Evolutionary conservation across 2,329 filamentous ascomycete genomes (phyloP).

Genomic region (Aspergillus clavatus): DNA sequence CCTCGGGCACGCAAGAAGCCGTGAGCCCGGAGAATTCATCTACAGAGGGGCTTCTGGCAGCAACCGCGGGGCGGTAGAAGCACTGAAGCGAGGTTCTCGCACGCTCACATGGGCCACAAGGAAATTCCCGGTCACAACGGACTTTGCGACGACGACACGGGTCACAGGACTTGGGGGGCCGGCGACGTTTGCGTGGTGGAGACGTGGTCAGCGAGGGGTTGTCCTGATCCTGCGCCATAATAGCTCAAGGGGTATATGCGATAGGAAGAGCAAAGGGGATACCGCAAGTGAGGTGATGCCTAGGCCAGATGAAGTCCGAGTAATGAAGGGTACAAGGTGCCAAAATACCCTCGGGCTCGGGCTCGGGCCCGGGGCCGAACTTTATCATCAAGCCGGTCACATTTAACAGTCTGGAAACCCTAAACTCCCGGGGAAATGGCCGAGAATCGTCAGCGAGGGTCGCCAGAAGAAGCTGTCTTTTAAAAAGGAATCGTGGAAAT

Average conservation of each 20-base stretch:
- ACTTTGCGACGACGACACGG: constrained; percentile 29
- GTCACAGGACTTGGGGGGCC: constrained; percentile 24
- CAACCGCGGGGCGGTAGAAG: constrained; percentile 14
- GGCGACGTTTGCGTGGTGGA: constrained; percentile 23
- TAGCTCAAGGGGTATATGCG: background rate
- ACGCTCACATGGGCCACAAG: constrained; percentile 25
- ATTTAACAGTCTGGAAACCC: background rate
- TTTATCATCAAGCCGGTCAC: background rate
- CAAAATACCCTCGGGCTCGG: background rate
- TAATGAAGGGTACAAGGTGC: background rate
- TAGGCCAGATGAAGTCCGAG: background rate
- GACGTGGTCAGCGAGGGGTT: background rate
- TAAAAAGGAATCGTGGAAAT: background rate
- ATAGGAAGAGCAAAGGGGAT: background rate
- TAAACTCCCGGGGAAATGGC: background rate
- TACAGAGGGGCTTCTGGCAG: background rate
- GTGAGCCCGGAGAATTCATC: background rate
- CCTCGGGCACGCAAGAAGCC: background rate
- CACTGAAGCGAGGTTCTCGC: constrained; percentile 18
- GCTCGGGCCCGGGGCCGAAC: background rate
- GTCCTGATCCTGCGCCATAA: background rate
- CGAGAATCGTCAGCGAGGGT: background rate
- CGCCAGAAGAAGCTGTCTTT: background rate
- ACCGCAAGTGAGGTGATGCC: background rate
- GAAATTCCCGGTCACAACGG: constrained; percentile 24